Evolutionary conservation across 805 yeast species (phyloP).

Genomic region (Candida dajiaensis): DNA sequence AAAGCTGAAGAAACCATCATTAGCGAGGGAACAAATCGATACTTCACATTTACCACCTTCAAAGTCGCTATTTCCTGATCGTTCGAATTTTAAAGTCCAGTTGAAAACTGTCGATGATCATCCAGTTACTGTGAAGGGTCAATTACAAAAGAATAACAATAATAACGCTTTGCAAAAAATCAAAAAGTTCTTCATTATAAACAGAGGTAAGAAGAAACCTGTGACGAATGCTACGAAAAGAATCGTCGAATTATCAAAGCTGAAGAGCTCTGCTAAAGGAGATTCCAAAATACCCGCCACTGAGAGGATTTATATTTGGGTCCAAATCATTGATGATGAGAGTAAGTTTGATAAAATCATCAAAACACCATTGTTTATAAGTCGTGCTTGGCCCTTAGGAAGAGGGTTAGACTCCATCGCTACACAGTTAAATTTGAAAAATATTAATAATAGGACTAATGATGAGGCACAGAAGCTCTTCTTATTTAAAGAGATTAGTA

Average conservation of each 20-base stretch:
- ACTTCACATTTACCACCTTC: slow-evolving; percentile 22
- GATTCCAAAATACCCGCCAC: slow-evolving; percentile 13
- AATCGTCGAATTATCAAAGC: slow-evolving; percentile 15
- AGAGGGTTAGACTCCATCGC: slow-evolving; percentile 23
- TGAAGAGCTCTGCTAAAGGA: slow-evolving; percentile 21
- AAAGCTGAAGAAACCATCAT: background rate
- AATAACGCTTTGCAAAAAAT: slow-evolving; percentile 16
- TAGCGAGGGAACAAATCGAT: slow-evolving; percentile 5
- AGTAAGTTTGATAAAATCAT: slow-evolving; percentile 16
- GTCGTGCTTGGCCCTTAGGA: slow-evolving; percentile 24
- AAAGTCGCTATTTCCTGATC: slow-evolving; percentile 21
- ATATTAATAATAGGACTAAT: slow-evolving; percentile 20
- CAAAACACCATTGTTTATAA: slow-evolving; percentile 16
- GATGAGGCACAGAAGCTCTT: slow-evolving; percentile 16
- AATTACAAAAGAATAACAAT: slow-evolving; percentile 1
- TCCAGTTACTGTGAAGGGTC: slow-evolving; percentile 10
- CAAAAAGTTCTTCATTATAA: slow-evolving; percentile 13
- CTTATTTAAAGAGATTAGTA: slow-evolving; percentile 13
- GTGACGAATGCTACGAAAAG: slow-evolving; percentile 14
- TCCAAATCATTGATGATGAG: slow-evolving; percentile 22
- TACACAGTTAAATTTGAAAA: slow-evolving; percentile 13
- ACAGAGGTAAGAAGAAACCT: slow-evolving; percentile 4
- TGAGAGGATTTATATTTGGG: slow-evolving; percentile 20
- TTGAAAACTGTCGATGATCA: slow-evolving; percentile 15
- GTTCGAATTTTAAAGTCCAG: slow-evolving; percentile 15